phyloP scores from a whole-genome alignment of 345 rosid genomes.

The Raphanus raphanistrum region DNA sequence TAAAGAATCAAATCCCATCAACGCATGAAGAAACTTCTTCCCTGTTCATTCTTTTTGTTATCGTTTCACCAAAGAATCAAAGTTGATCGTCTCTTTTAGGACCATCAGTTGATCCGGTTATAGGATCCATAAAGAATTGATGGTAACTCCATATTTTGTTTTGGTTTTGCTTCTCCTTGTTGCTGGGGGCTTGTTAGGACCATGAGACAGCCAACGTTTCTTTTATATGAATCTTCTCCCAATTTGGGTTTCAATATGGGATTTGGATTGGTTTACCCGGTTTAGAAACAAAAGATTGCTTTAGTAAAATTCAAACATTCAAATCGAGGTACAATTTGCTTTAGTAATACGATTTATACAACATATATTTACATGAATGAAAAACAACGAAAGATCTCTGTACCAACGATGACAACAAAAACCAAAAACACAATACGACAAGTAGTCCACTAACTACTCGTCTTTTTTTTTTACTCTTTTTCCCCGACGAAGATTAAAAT shows the following conservation, averaged over 20 bases:
- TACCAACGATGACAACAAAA: background rate
- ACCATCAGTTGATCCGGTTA: conserved; percentile 6
- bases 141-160: conserved; percentile 10
- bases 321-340: background rate
- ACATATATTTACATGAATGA: background rate
- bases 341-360: background rate
- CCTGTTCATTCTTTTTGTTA: background rate
- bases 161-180: conserved; percentile 12
- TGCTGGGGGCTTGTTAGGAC: conserved; percentile 7
- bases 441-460: too few species aligned
- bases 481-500: background rate
- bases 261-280: background rate
- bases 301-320: background rate
- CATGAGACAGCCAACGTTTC: conserved; percentile 3
- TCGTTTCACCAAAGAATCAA: conserved; percentile 4
- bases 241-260: background rate
- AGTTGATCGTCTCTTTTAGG: conserved; percentile 8
- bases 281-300: background rate
- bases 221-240: conserved; percentile 11
- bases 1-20: conserved; percentile 43
- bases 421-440: background rate
- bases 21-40: conserved; percentile 32
- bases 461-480: too few species aligned
- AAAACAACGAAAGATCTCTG: background rate
- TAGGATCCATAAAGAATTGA: background rate